Conservation (phyloP, 2,329 filamentous ascomycete species). For the Knoxdaviesia capensis region DNA sequence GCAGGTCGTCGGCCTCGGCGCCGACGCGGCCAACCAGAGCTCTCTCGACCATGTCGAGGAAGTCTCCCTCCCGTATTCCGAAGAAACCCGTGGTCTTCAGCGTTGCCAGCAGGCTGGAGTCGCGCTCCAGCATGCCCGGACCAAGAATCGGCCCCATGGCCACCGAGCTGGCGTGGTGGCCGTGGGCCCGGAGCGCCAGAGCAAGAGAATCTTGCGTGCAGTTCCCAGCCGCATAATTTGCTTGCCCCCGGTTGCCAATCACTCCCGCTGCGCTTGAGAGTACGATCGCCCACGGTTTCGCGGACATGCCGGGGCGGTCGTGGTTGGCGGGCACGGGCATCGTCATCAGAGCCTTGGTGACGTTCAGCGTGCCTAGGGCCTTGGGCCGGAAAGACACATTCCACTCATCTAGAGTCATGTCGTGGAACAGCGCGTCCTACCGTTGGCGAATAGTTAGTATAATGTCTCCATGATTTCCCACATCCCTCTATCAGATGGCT, state of each 20-base stretch:
- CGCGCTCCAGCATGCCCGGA: conserved; percentile 31
- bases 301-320: conserved; percentile 15
- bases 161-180: conserved; percentile 24
- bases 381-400: conserved; percentile 13
- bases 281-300: conserved; percentile 4
- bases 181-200: conserved; percentile 12
- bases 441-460: not conserved
- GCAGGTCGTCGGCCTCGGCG: conserved; percentile 9
- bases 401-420: conserved; percentile 17
- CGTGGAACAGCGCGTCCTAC: conserved; percentile 12
- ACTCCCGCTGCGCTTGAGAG: conserved; percentile 16
- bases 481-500: not conserved
- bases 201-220: conserved; percentile 28
- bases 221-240: conserved; percentile 37
- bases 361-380: conserved; percentile 18
- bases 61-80: conserved; percentile 28
- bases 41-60: conserved; percentile 23
- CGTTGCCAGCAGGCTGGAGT: conserved; percentile 23
- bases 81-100: conserved; percentile 32
- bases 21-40: conserved; percentile 17
- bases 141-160: conserved; percentile 33
- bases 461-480: not conserved
- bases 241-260: conserved; percentile 34
- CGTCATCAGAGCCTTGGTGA: conserved; percentile 12
- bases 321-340: not conserved